A percentile compares a stretch with the other conserved stretches of the same genome.
phyloP scores from a whole-genome alignment of 768 basidiomycete species.

The Tylopilus vinaceipallidus region DNA sequence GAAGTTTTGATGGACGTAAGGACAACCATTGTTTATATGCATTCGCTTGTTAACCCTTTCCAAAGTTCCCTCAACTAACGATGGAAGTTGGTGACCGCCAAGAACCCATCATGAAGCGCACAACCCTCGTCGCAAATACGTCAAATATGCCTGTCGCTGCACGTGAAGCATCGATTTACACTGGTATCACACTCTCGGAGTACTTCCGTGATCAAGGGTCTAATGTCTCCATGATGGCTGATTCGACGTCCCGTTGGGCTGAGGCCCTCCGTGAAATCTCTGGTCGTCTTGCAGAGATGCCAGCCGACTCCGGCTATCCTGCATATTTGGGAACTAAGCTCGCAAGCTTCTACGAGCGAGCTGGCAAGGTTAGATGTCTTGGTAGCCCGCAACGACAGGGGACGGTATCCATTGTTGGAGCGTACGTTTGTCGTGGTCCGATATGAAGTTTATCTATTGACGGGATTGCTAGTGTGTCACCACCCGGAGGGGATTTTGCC shows the following conservation, averaged over 20 bases:
- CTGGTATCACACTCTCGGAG: slow-evolving; percentile 97
- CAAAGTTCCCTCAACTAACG: slow-evolving; percentile 82
- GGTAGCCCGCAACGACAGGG: slow-evolving; percentile 87
- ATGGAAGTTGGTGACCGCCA: slow-evolving; percentile 90
- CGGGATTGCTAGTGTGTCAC: slow-evolving; percentile 70
- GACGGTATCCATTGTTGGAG: slow-evolving; percentile 97
- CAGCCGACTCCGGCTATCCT: slow-evolving; percentile 98
- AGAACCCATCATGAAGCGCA: slow-evolving; percentile 99
- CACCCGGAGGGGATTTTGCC: slow-evolving; percentile 98
- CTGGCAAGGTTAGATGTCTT: slow-evolving; percentile 91
- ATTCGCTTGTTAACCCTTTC: slow-evolving; percentile 11
- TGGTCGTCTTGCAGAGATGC: slow-evolving; percentile 99
- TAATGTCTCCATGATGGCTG: slow-evolving; percentile 99
- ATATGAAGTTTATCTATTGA: slow-evolving; percentile 6
- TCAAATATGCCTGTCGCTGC: slow-evolving; percentile 99
- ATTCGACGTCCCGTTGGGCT: slow-evolving; percentile 98
- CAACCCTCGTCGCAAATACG: slow-evolving; percentile 96
- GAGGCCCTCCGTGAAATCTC: slow-evolving; percentile 99
- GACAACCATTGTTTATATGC: slow-evolving; percentile 2
- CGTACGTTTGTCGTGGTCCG: slow-evolving; percentile 56
- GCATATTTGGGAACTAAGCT: slow-evolving; percentile 95
- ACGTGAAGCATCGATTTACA: slow-evolving; percentile 98
- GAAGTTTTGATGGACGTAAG: slow-evolving; percentile 96
- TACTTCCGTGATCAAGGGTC: slow-evolving; percentile 99
- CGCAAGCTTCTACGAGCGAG: slow-evolving; percentile 97